phyloP scores from a whole-genome alignment of 2,329 filamentous ascomycete species.

The Claviceps maximensis region DNA sequence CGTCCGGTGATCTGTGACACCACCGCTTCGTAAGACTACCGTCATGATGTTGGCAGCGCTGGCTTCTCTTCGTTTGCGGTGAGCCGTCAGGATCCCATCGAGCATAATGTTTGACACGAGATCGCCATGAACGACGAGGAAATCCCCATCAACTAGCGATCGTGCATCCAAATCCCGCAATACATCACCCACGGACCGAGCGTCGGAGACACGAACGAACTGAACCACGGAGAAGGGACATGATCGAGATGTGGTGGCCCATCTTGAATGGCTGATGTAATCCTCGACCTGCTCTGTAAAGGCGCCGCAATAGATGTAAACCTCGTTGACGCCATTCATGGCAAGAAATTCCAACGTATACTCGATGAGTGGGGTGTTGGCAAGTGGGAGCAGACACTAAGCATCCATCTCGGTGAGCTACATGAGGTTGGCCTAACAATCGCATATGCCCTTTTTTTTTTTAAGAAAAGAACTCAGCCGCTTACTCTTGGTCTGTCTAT shows the following conservation, averaged over 20 bases:
- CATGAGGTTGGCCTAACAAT: no score
- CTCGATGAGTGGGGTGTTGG: slow-evolving; percentile 89
- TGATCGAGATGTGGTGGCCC: slow-evolving; percentile 44
- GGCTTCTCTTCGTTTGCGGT: slow-evolving; percentile 65
- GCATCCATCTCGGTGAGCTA: not conserved
- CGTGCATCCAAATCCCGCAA: slow-evolving; percentile 87
- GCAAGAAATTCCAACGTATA: slow-evolving; percentile 95
- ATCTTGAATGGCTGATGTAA: slow-evolving; percentile 67
- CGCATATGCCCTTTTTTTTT: not conserved
- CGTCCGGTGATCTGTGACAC: slow-evolving; percentile 55
- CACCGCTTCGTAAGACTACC: slow-evolving; percentile 72
- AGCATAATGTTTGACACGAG: slow-evolving; percentile 80
- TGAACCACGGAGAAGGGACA: slow-evolving; percentile 66
- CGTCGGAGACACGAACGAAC: slow-evolving; percentile 72
- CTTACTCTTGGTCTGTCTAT: slow-evolving; percentile 70
- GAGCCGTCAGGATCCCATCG: slow-evolving; percentile 63
- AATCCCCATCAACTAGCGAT: slow-evolving; percentile 76
- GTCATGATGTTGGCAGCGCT: slow-evolving; percentile 98
- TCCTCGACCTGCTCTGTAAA: slow-evolving; percentile 78
- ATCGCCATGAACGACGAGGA: slow-evolving; percentile 85
- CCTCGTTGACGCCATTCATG: slow-evolving; percentile 87
- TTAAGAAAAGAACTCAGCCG: no score
- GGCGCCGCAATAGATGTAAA: slow-evolving; percentile 82
- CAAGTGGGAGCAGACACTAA: slow-evolving; percentile 82
- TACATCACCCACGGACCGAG: slow-evolving; percentile 80